Conservation (phyloP, 176 grass and related monocot species). For the Luzula sylvatica region DNA sequence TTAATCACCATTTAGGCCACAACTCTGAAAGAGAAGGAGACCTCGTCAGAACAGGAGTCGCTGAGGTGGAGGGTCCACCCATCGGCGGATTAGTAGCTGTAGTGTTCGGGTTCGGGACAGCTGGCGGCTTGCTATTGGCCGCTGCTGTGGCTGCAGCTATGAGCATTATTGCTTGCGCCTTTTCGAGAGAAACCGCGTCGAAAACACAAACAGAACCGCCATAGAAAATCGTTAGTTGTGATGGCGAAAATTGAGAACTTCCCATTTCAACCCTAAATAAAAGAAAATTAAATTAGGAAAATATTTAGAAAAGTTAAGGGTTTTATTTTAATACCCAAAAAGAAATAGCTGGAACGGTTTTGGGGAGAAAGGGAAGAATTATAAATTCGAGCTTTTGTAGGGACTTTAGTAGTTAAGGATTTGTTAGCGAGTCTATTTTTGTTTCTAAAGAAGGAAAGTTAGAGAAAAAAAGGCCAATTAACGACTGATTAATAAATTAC, state of each 20-base stretch:
- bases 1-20: no score
- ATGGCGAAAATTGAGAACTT: slow-evolving; percentile 16
- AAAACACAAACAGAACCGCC: slow-evolving; percentile 72
- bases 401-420: slow-evolving; percentile 4
- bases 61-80: slow-evolving; percentile 5
- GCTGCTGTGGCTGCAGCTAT: slow-evolving; percentile 52
- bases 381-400: not conserved
- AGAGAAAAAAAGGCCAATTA: no score
- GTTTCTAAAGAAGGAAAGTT: not conserved
- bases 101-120: slow-evolving; percentile 28
- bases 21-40: slow-evolving; percentile 67
- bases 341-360: slow-evolving; percentile 1
- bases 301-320: not conserved
- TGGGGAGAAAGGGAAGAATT: not conserved
- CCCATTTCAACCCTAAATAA: slow-evolving; percentile 32
- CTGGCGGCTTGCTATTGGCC: slow-evolving; percentile 21
- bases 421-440: not conserved
- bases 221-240: slow-evolving; percentile 88
- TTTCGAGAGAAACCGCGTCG: slow-evolving; percentile 58
- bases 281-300: slow-evolving; percentile 15
- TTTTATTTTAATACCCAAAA: not conserved
- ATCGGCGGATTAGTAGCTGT: not conserved
- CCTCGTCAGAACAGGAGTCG: slow-evolving; percentile 46
- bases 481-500: no score
- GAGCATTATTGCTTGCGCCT: slow-evolving; percentile 97